Percentiles rank a stretch among this genome's conserved stretches.
These are phyloP conservation scores for Ceratocystis albifundus DNA, from an alignment of 2,329 filamentous ascomycete species.

Conservation along the genomic window DNA sequence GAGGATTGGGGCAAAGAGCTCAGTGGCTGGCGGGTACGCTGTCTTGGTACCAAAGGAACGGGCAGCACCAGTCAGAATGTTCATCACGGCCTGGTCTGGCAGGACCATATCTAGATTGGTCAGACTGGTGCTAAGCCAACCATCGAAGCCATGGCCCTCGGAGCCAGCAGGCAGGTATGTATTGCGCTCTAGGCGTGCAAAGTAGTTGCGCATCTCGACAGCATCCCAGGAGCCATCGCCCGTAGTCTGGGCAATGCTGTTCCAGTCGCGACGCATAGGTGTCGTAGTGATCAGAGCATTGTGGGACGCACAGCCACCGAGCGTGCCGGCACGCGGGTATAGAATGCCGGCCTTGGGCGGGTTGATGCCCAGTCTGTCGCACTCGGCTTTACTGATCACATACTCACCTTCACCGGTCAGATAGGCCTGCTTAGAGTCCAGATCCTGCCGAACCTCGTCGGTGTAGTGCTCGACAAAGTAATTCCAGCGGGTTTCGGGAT, in stretches of 20 bases:
- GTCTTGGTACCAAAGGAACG: slow-evolving; percentile 27
- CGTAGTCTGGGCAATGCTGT: slow-evolving; percentile 33
- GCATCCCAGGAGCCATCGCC: slow-evolving; percentile 36
- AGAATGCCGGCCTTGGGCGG: slow-evolving; percentile 30
- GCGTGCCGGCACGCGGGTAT: slow-evolving; percentile 32
- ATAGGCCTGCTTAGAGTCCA: slow-evolving; percentile 39
- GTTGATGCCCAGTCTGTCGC: slow-evolving; percentile 17
- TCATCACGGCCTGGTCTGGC: slow-evolving; percentile 28
- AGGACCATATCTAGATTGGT: slow-evolving; percentile 26
- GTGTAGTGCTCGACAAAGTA: slow-evolving; percentile 53
- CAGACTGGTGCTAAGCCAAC: slow-evolving; percentile 30
- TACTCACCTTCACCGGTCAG: slow-evolving; percentile 13
- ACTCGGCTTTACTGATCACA: slow-evolving; percentile 9
- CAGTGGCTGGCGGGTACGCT: slow-evolving; percentile 24
- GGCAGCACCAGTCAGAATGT: slow-evolving; percentile 27
- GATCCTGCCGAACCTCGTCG: slow-evolving; percentile 26
- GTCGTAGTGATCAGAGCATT: slow-evolving; percentile 30
- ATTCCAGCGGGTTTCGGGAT: slow-evolving; percentile 38
- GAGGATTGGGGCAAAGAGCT: slow-evolving; percentile 27
- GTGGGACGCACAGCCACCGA: slow-evolving; percentile 31
- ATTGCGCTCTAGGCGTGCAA: slow-evolving; percentile 35
- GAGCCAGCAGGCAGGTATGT: slow-evolving; percentile 33
- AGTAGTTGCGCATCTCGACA: slow-evolving; percentile 34
- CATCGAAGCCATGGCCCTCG: slow-evolving; percentile 35
- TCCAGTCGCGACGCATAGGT: slow-evolving; percentile 31